phyloP scores from a whole-genome alignment of 139 green algal genomes.

The Tetraselmis striata region DNA sequence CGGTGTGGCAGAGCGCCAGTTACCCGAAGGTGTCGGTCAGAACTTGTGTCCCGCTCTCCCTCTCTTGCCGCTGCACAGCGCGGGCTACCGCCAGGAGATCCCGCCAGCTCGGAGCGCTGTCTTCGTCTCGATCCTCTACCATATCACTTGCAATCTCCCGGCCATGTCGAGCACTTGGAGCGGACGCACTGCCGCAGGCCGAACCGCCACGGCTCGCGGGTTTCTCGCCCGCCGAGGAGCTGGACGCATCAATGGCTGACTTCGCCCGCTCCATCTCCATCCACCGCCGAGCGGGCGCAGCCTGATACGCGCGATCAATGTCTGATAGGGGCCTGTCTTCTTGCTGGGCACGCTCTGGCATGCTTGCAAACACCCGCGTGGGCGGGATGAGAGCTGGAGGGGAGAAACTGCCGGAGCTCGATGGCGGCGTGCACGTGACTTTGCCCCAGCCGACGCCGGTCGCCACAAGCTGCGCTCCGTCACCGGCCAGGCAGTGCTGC shows the following conservation, averaged over 20 bases:
- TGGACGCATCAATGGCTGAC: background rate
- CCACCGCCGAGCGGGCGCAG: background rate
- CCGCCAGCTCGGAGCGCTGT: slow-evolving; percentile 24
- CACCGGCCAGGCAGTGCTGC: background rate
- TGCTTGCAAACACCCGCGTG: background rate
- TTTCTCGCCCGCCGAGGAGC: background rate
- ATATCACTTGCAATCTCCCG: background rate
- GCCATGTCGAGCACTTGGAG: no score
- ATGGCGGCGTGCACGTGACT: background rate
- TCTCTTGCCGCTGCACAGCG: slow-evolving; percentile 4
- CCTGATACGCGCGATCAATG: no score
- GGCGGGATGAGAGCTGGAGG: background rate
- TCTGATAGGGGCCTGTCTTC: background rate
- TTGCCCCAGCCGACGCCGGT: background rate
- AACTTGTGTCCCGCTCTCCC: slow-evolving; percentile 21
- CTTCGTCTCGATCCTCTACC: background rate
- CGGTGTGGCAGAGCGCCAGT: background rate
- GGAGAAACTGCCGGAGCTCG: background rate
- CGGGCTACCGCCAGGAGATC: slow-evolving; percentile 25
- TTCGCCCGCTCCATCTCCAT: background rate
- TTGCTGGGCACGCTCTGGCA: background rate
- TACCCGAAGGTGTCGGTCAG: slow-evolving; percentile 61
- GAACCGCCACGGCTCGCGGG: background rate
- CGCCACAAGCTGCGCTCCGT: background rate
- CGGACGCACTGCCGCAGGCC: no score